A percentile compares a stretch with the other conserved stretches of the same genome.
phyloP scores from a whole-genome alignment of 1,284 basidiomycete genomes.

The Athelia sp. region DNA sequence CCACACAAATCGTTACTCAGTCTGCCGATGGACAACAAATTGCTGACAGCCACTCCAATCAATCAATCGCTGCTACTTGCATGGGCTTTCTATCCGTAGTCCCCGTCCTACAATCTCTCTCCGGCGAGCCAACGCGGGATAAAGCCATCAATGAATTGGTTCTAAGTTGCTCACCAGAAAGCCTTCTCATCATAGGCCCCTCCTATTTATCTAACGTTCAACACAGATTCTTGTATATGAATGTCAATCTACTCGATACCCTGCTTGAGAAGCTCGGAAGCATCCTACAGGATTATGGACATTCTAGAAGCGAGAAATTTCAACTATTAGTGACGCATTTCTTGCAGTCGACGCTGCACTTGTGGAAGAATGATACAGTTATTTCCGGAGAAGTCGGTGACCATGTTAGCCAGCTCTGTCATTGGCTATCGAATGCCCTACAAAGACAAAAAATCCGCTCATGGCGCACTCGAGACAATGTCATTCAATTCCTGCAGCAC shows the following conservation, averaged over 20 bases:
- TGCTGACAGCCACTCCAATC: conserved; percentile 21
- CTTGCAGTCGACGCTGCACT: conserved; percentile 56
- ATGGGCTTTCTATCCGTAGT: conserved; percentile 50
- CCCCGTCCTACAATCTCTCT: conserved; percentile 55
- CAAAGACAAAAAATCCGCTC: conserved; percentile 41
- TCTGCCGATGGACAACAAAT: conserved; percentile 21
- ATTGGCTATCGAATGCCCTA: conserved; percentile 46
- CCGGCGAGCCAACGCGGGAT: conserved; percentile 57
- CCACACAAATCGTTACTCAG: conserved; percentile 26
- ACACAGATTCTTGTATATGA: conserved; percentile 51
- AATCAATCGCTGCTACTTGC: conserved; percentile 40
- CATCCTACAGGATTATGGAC: conserved; percentile 55
- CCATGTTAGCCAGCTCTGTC: conserved; percentile 43
- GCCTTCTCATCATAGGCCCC: conserved; percentile 54
- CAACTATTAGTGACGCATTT: conserved; percentile 57
- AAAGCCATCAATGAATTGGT: conserved; percentile 59
- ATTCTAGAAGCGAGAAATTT: conserved; percentile 49
- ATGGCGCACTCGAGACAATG: conserved; percentile 67
- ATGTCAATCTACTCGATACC: conserved; percentile 39
- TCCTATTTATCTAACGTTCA: conserved; percentile 53
- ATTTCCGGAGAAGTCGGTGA: conserved; percentile 35
- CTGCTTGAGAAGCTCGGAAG: conserved; percentile 52
- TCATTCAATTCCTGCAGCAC: conserved; percentile 61
- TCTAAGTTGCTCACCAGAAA: conserved; percentile 42
- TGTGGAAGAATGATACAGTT: conserved; percentile 53